phyloP scores from a whole-genome alignment of 345 rosid species.

The Tarenaya hassleriana region DNA sequence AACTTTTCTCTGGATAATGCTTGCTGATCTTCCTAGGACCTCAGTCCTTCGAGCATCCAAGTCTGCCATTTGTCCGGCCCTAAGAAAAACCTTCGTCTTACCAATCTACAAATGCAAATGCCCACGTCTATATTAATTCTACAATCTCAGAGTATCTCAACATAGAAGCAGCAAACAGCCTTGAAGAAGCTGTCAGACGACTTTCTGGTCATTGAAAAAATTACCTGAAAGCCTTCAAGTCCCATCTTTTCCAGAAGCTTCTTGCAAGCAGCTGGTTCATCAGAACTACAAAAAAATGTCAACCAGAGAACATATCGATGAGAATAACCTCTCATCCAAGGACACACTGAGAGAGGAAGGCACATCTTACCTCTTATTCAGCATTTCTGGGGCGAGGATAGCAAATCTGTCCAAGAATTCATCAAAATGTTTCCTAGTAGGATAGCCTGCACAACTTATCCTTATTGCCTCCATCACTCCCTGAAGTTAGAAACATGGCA shows the following conservation, averaged over 20 bases:
- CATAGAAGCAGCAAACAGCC: conserved; percentile 11
- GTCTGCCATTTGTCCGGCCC: conserved; percentile 99
- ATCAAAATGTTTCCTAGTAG: conserved; percentile 82
- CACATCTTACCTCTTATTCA: conserved; percentile 61
- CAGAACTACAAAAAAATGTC: conserved; percentile 39
- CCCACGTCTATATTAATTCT: conserved; percentile 3
- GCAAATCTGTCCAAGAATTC: conserved; percentile 83
- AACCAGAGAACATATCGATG: conserved; percentile 17
- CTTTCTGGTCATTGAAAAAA: conserved; percentile 6
- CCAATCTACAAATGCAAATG: conserved; percentile 64
- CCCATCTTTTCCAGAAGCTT: conserved; percentile 75
- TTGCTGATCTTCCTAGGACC: conserved; percentile 90
- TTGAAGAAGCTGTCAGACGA: conserved; percentile 3
- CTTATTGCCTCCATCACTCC: conserved; percentile 99
- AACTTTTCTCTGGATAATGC: conserved; percentile 86
- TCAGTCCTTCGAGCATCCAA: conserved; percentile 83
- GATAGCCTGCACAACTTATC: conserved; percentile 98
- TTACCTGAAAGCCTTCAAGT: conserved; percentile 90
- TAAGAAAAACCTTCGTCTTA: conserved; percentile 84
- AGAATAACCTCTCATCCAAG: not conserved
- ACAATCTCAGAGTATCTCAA: conserved; percentile 21
- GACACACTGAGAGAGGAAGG: conserved; percentile 9
- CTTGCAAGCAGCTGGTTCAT: conserved; percentile 80
- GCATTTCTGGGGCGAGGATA: conserved; percentile 69
- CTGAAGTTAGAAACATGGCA: conserved; percentile 30